Evolutionary conservation across 2,329 filamentous ascomycete species (phyloP).

Genomic region (Tolypocladium paradoxum): DNA sequence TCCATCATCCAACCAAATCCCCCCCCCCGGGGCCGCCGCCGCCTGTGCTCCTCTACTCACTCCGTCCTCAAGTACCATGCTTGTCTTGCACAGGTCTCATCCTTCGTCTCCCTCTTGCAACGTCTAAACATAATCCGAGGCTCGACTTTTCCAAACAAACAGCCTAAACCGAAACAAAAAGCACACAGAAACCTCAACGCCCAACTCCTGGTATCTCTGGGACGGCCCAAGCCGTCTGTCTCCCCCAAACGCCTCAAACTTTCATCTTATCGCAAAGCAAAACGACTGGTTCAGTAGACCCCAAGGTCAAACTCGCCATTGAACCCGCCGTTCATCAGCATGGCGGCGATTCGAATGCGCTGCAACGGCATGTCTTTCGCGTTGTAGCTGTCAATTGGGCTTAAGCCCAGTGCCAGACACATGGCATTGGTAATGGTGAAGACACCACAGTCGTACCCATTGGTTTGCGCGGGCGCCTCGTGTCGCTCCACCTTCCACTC

Average conservation of each 20-base stretch:
- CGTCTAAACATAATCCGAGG: not conserved
- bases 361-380: slow-evolving; percentile 47
- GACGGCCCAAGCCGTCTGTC: not conserved
- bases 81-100: not conserved
- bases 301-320: slow-evolving; percentile 44
- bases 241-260: not conserved
- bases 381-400: slow-evolving; percentile 37
- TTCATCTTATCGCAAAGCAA: not conserved
- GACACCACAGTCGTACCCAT: slow-evolving; percentile 66
- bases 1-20: not conserved
- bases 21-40: too few species aligned
- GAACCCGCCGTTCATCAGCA: slow-evolving; percentile 59
- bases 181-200: not conserved
- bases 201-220: not conserved
- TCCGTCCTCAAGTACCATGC: not conserved
- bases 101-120: not conserved
- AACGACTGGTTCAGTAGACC: slow-evolving; percentile 17
- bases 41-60: not conserved
- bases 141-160: not conserved
- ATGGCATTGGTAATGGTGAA: slow-evolving; percentile 66
- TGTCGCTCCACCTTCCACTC: slow-evolving; percentile 51
- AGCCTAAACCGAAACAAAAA: not conserved
- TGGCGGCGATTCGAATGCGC: slow-evolving; percentile 50
- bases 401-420: slow-evolving; percentile 44
- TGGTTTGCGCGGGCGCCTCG: slow-evolving; percentile 46